Conservation (phyloP, 805 yeast species). For the Kazachstania psychrophila region DNA sequence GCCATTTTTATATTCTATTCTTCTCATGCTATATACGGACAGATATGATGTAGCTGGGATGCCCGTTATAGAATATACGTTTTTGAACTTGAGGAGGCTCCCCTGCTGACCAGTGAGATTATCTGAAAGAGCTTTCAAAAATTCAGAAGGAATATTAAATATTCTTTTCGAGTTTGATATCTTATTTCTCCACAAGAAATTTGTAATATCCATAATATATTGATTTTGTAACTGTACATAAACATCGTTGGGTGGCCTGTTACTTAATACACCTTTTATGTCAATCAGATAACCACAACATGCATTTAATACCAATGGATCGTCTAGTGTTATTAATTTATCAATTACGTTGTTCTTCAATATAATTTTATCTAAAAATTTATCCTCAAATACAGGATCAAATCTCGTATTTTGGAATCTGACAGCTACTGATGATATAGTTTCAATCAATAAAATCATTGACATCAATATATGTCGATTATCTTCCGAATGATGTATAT, state of each 20-base stretch:
- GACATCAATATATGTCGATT: slow-evolving; percentile 11
- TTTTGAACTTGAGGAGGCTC: slow-evolving; percentile 6
- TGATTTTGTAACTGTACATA: slow-evolving; percentile 19
- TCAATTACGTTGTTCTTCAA: slow-evolving; percentile 11
- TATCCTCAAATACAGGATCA: background rate
- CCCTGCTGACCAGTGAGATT: slow-evolving; percentile 10
- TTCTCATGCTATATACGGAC: slow-evolving; percentile 6
- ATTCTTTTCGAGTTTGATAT: slow-evolving; percentile 11
- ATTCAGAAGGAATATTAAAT: slow-evolving; percentile 19
- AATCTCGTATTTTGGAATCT: background rate
- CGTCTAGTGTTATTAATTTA: slow-evolving; percentile 15
- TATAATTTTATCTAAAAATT: slow-evolving; percentile 10
- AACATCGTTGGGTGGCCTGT: slow-evolving; percentile 9
- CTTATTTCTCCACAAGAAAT: slow-evolving; percentile 27
- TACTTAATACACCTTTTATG: slow-evolving; percentile 9
- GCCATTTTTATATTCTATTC: slow-evolving; percentile 8
- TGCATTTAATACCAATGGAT: slow-evolving; percentile 17
- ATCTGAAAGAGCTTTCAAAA: slow-evolving; percentile 11
- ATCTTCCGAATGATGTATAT: slow-evolving; percentile 9
- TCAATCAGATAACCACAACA: slow-evolving; percentile 18
- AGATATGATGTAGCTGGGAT: slow-evolving; percentile 20
- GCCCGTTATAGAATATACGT: slow-evolving; percentile 18
- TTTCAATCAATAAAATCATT: slow-evolving; percentile 7
- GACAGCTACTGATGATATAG: slow-evolving; percentile 2
- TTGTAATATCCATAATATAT: slow-evolving; percentile 22